Conservation (phyloP, 306 rosid species). For the Malus sylvestris region DNA sequence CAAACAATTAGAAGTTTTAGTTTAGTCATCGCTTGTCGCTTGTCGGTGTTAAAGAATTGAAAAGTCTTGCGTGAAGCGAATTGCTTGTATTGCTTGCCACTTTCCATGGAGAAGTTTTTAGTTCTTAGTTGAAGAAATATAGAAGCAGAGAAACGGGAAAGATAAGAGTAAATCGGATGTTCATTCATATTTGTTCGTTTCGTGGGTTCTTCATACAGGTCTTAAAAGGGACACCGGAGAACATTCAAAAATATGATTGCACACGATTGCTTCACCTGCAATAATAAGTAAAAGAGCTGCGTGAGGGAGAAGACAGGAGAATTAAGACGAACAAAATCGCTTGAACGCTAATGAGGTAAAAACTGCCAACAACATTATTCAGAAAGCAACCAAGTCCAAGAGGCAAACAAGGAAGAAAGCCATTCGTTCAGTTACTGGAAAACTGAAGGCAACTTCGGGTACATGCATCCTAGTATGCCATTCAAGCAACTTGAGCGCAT, state of each 20-base stretch:
- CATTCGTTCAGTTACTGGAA: not conserved
- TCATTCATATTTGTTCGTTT: no score
- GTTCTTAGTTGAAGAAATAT: not conserved
- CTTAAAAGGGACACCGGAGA: not conserved
- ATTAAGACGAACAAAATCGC: not conserved
- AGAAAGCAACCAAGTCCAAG: not conserved
- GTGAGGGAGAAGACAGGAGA: not conserved
- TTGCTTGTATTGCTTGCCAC: not conserved
- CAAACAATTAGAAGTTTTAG: not conserved
- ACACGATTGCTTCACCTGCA: not conserved
- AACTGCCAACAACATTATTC: not conserved
- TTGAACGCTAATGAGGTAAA: not conserved
- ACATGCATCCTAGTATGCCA: not conserved
- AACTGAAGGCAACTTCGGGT: not conserved
- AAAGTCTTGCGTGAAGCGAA: not conserved
- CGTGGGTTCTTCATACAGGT: not conserved
- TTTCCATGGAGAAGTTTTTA: not conserved
- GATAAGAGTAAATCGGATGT: not conserved
- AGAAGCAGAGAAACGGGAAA: not conserved
- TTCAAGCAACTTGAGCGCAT: not conserved
- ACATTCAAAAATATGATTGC: not conserved
- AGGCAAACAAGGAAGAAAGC: not conserved
- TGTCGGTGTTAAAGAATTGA: not conserved
- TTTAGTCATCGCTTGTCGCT: no score
- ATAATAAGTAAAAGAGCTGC: not conserved